Conservation (phyloP, 2,329 filamentous ascomycete genomes). For the Myriosclerotinia duriaeana region DNA sequence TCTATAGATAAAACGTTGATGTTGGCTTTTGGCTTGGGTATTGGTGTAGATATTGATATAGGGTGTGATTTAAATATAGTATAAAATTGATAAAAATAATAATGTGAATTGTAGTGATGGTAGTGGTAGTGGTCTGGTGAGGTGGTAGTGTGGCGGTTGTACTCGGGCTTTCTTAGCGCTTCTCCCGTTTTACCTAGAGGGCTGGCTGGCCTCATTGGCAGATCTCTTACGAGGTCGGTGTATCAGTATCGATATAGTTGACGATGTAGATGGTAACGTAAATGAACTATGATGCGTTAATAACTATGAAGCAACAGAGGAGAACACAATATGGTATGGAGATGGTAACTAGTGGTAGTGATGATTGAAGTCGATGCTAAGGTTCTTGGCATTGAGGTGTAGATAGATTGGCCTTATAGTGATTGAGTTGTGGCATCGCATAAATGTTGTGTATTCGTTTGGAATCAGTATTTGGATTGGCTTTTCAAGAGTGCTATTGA, state of each 20-base stretch:
- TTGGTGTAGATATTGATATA: no score
- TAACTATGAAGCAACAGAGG: background rate
- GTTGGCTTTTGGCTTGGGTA: no score
- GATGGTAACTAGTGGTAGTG: background rate
- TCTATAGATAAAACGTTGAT: no score
- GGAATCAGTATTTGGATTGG: background rate
- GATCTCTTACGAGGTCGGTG: conserved; percentile 2
- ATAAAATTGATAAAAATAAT: no score
- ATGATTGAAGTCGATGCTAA: background rate
- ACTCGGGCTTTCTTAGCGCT: background rate
- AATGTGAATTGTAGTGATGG: background rate
- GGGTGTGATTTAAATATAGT: no score
- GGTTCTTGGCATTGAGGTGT: background rate
- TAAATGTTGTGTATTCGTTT: background rate
- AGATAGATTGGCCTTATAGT: background rate
- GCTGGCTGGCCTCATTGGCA: background rate
- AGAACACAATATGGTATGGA: background rate
- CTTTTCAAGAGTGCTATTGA: background rate
- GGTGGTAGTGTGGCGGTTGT: no score
- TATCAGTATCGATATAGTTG: background rate
- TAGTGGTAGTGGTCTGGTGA: background rate
- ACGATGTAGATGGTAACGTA: background rate
- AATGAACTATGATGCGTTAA: background rate
- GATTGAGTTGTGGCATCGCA: background rate
- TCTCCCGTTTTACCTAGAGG: background rate